Percentiles rank a stretch among this genome's conserved stretches.
Evolutionary conservation across 2,329 filamentous ascomycete species (phyloP).

Genomic region (Colletotrichum orbiculare): DNA sequence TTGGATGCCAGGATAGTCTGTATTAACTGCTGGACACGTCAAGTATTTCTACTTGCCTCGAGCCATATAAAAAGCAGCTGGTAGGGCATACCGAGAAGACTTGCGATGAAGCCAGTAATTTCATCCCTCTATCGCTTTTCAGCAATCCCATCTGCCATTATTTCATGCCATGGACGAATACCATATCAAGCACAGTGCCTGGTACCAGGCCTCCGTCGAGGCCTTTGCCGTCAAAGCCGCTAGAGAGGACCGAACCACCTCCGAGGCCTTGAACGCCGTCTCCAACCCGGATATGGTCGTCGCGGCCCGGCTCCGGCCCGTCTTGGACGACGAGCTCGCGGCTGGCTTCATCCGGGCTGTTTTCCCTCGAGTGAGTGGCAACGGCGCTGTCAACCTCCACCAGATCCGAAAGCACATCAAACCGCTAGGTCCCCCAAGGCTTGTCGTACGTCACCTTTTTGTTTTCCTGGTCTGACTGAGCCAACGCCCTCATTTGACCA

Average conservation of each 20-base stretch:
- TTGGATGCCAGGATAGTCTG: no score
- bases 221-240: conserved; percentile 19
- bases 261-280: neutral
- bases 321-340: conserved; percentile 47
- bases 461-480: no score
- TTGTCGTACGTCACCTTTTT: no score
- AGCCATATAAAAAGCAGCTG: no score
- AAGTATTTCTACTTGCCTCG: no score
- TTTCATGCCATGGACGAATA: conserved; percentile 17
- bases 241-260: neutral
- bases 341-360: conserved; percentile 44
- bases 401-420: no score
- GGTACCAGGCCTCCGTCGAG: conserved; percentile 22
- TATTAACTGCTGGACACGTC: no score
- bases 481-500: no score
- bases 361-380: conserved; percentile 39
- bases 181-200: conserved; percentile 18
- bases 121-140: neutral
- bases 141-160: neutral
- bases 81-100: no score
- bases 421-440: no score
- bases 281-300: conserved; percentile 47
- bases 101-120: neutral
- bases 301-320: conserved; percentile 49
- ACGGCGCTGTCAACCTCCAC: conserved; percentile 49